These are phyloP conservation scores for Zalerion maritima DNA, from an alignment of 495 filamentous ascomycete species.

Conservation along the genomic window DNA sequence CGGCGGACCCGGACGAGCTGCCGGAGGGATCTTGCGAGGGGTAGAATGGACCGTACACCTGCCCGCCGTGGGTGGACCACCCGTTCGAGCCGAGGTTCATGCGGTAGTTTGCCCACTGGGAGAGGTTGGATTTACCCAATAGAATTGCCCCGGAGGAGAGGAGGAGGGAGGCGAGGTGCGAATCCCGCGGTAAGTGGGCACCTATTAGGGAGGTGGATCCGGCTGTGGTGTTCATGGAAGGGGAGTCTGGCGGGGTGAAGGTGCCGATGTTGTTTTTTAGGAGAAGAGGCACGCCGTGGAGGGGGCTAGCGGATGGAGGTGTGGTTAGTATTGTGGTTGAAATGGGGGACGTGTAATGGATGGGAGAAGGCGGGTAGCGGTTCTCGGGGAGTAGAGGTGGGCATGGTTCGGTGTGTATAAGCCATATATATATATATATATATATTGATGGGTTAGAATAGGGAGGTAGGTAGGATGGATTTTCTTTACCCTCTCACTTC, in stretches of 20 bases:
- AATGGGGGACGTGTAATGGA: too few species aligned
- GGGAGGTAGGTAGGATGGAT: too few species aligned
- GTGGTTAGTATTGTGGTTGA: too few species aligned
- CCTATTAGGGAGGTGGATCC: conserved; percentile 44
- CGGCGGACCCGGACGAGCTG: conserved; percentile 19
- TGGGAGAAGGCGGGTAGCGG: too few species aligned
- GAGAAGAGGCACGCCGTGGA: conserved; percentile 23
- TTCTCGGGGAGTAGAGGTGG: too few species aligned
- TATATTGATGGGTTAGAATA: too few species aligned
- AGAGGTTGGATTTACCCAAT: conserved; percentile 30
- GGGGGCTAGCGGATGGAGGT: conserved; percentile 8
- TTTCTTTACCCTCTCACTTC: conserved; percentile 7
- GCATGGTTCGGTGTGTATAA: too few species aligned
- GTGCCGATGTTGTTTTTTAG: conserved; percentile 25
- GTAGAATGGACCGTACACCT: conserved; percentile 28
- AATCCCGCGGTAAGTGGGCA: conserved; percentile 30
- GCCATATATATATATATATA: too few species aligned
- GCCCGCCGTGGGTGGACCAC: conserved; percentile 31
- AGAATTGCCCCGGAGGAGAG: conserved; percentile 35
- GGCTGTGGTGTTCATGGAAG: conserved; percentile 21
- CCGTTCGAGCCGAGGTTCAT: conserved; percentile 23
- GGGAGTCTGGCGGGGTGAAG: too few species aligned
- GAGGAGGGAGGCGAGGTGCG: conserved; percentile 31
- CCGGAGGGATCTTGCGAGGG: conserved; percentile 22
- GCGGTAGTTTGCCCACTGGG: conserved; percentile 28